Conservation (phyloP, 2,329 filamentous ascomycete species). For the Colletotrichum trifolii region DNA sequence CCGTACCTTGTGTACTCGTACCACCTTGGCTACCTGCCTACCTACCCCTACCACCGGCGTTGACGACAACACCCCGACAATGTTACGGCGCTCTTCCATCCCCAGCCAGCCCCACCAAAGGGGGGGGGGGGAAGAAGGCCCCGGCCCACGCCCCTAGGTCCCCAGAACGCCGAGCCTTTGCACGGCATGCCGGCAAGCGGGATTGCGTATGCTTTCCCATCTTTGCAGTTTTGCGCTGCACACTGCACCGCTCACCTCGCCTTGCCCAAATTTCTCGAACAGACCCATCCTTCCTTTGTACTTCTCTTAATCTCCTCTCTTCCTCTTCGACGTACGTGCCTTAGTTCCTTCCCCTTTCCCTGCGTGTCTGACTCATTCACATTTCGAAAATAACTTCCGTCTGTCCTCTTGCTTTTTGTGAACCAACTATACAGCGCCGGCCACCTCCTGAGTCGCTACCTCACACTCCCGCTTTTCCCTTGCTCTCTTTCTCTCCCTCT, state of each 20-base stretch:
- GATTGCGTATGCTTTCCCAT: constrained; percentile 37
- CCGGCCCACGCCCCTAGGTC: constrained; percentile 28
- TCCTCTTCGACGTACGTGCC: constrained; percentile 16
- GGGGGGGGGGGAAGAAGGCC: constrained; percentile 13
- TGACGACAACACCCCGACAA: constrained; percentile 2
- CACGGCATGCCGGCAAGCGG: constrained; percentile 37
- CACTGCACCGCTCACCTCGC: constrained; percentile 30
- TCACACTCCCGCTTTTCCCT: no score
- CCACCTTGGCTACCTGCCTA: background rate
- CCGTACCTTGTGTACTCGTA: no score
- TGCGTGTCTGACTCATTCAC: background rate
- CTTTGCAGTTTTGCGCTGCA: constrained; percentile 35
- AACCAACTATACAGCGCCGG: no score
- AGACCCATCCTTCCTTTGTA: constrained; percentile 5
- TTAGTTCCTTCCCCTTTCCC: background rate
- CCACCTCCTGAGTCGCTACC: no score
- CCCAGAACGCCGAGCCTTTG: constrained; percentile 36
- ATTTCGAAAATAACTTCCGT: background rate
- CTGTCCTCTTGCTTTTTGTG: background rate
- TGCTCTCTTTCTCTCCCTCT: no score
- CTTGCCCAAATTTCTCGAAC: constrained; percentile 29
- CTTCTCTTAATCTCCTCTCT: background rate
- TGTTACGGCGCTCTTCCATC: background rate
- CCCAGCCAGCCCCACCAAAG: constrained; percentile 18
- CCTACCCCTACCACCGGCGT: constrained; percentile 15